Evolutionary conservation across 2,329 filamentous ascomycete species (phyloP).

Genomic region (Ilyonectria robusta): DNA sequence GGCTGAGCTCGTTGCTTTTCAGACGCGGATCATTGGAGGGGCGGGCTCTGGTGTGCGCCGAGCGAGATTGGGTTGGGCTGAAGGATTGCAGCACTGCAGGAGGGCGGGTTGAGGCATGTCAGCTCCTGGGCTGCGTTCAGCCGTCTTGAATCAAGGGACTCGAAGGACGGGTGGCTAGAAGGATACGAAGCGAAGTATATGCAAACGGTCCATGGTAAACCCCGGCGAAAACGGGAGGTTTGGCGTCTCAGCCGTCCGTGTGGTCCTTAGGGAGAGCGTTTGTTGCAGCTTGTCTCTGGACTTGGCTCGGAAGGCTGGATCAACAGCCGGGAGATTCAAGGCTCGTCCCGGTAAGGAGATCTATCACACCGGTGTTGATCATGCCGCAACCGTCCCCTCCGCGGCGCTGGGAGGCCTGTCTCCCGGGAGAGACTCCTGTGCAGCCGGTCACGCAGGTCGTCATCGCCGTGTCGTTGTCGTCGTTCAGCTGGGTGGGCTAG

Average conservation of each 20-base stretch:
- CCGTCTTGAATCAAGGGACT: constrained; percentile 7
- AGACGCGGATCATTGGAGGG: constrained; percentile 10
- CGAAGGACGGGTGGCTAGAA: constrained; percentile 5
- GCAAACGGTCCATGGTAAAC: constrained; percentile 13
- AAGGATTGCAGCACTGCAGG: constrained; percentile 10
- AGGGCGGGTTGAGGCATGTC: constrained; percentile 4
- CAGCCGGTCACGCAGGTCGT: neutral
- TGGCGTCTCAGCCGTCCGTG: constrained; percentile 11
- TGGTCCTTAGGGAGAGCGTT: neutral
- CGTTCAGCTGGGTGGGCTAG: constrained; percentile 17
- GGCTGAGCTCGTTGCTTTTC: constrained; percentile 32
- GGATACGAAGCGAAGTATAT: neutral
- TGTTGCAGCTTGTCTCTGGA: constrained; percentile 14
- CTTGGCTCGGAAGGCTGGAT: constrained; percentile 13
- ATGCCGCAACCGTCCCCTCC: neutral
- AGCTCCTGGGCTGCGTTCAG: neutral
- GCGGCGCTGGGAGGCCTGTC: neutral
- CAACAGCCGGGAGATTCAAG: constrained; percentile 9
- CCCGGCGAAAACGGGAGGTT: constrained; percentile 1
- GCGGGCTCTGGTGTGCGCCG: constrained; percentile 19
- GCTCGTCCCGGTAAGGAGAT: constrained; percentile 21
- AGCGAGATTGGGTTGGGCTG: constrained; percentile 28
- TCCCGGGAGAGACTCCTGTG: neutral
- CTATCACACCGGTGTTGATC: constrained; percentile 13
- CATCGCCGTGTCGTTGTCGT: constrained; percentile 11